Evolutionary conservation across 2,329 filamentous ascomycete genomes (phyloP), one percentile per base, ranked within the genome.

Genomic region (Diaporthe nobilis): DNA sequence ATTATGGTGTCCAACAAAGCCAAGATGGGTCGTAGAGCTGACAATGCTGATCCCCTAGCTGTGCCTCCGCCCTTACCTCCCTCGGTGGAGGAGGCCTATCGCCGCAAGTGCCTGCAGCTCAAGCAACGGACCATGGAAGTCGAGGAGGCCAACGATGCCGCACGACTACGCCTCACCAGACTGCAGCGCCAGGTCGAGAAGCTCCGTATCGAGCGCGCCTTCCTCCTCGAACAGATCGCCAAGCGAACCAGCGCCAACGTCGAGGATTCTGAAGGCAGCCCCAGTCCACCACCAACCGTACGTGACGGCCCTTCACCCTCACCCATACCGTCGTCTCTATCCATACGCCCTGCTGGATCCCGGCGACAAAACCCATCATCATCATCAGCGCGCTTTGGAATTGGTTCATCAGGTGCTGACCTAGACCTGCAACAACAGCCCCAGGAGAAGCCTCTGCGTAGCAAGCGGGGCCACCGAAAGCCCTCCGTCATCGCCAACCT

Each of bases 71-170:
- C 91, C 55, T 88, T 94, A 5, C 95, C 96, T 28, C 96, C 97
- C 22, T 98, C 95, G 22, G 95, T 98, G 78, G 96, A 99, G 85
- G 94, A 96, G 83, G 96, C 96, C 70, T 99, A 98, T 86, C 95
- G 97, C 81, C 92, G 95, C 78, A 98, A 99, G 91, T 98, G 96
- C 85, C 95, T 98, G 82, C 94, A 97, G 80, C 91, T 99, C 31
- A 97, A 97, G 86, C 94, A 95, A 80, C 94, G 97, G 77, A 94
- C 97, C 78, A 94, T 93, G 83, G 96, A 98, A 83, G 95, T 98
- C 80, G 96, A 98, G 83, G 92, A 95, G 76, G 93, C 95, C 82
- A 98, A 98, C 84, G 95, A 98, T 80, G 91, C 94, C 75, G 93
- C 95, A 63, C 92, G 95, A 72, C 87, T 95, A 72, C 94, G 95